Evolutionary conservation across 805 yeast species (phyloP), one percentile per base, ranked within the genome.

Genomic region (Scheffersomyces ergatensis): DNA sequence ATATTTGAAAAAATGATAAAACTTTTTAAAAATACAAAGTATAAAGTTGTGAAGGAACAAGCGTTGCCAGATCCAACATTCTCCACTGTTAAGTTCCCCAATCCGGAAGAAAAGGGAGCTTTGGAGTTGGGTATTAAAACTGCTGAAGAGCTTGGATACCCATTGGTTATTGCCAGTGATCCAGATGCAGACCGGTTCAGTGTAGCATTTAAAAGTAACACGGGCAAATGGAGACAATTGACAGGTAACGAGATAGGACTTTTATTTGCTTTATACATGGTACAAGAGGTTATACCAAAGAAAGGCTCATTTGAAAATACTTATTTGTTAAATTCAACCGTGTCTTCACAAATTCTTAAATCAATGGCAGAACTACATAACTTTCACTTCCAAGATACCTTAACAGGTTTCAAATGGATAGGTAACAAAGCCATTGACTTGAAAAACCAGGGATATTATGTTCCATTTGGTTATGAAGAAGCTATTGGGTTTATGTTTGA

Each of bases 151-250:
- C 57, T 63, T 2, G 70, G 70, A 0, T 60, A 75, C 18, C 57
- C 65, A 2, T 57, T 89, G 23, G 92, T 92, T 2, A 53, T 92
- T 2, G 96, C 97, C 1, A 92, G 85, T 60, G 99, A 92, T 56
- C 99, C 99, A 0, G 99, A 92, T 62, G 99, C 98, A 0, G 99
- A 92, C 60, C 71, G 99, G 44, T 92, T 92, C 55, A 83, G 93
- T 6, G 85, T 78, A 8, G 96, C 96, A 0, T 75, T 85, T 15
- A 80, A 77, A 48, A 53, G 50, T 4, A 51, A 46, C 2, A 38
- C 48, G 2, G 71, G 70, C 12, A 43, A 53, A 13, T 90, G 96
- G 95, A 66, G 61, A 41, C 97, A 90, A 60, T 64, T 92, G 38
- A 83, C 90, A 0, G 99, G 99, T 2, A 90, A 92, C 60, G 96